These are phyloP conservation scores for Mortierella sp. DNA, from an alignment of 371 early-diverging fungal genomes.

Conservation along the genomic window DNA sequence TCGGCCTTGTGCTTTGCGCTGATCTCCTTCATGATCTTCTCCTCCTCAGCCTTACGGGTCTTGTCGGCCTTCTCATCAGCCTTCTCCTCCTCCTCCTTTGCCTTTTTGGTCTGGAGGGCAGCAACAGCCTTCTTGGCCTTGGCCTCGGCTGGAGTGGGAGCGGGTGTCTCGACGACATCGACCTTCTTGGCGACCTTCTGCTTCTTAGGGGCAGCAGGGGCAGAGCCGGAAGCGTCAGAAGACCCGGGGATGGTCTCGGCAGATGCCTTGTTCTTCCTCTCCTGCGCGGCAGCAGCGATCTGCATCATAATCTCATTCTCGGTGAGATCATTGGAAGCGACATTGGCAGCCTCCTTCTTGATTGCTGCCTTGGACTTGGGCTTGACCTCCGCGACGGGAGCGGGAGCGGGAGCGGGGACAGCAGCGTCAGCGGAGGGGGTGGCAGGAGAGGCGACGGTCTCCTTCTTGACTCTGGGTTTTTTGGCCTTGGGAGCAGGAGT, in stretches of 20 bases:
- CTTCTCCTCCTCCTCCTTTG: conserved; percentile 12
- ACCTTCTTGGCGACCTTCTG: conserved; percentile 1
- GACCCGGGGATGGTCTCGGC: conserved; percentile 1
- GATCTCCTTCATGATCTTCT: conserved; percentile 14
- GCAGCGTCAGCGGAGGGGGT: conserved; percentile 3
- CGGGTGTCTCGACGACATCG: background rate
- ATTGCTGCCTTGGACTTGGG: conserved; percentile 14
- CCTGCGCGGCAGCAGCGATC: conserved; percentile 6
- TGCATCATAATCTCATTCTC: conserved; percentile 8
- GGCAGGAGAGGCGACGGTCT: background rate
- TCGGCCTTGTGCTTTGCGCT: conserved; percentile 2
- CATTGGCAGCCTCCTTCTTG: conserved; percentile 20
- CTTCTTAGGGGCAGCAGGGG: background rate
- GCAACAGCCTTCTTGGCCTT: background rate
- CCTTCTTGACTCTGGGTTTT: conserved; percentile 7
- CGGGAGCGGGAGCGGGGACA: conserved; percentile 5
- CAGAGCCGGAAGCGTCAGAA: background rate
- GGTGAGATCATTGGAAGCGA: conserved; percentile 12
- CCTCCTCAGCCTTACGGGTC: background rate
- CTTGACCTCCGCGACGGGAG: conserved; percentile 6
- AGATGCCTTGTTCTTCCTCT: background rate
- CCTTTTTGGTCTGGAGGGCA: background rate
- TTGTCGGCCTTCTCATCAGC: background rate
- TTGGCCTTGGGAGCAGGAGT: conserved; percentile 5
- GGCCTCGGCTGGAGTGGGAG: background rate